Conservation (phyloP, 108 stramenopile genomes). For the Nitzschia putrida region DNA sequence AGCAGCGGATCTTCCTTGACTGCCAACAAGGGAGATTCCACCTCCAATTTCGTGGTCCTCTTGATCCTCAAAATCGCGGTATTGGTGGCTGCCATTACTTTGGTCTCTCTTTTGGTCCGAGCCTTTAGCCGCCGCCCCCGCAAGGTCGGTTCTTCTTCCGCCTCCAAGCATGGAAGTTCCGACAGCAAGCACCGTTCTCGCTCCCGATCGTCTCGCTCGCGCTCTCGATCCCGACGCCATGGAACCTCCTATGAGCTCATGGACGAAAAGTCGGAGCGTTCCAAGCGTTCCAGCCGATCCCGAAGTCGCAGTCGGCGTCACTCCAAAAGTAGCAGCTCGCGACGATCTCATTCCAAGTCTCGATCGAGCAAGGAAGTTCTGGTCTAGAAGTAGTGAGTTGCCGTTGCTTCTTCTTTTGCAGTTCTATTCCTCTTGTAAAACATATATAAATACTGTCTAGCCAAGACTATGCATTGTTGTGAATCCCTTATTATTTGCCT, state of each 20-base stretch:
- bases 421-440: background rate
- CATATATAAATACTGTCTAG: background rate
- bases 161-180: constrained; percentile 12
- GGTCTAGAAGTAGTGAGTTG: too few relatives aligned
- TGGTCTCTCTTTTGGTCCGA: constrained; percentile 55
- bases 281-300: constrained; percentile 42
- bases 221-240: constrained; percentile 15
- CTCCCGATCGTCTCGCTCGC: constrained; percentile 34
- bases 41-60: background rate
- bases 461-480: too few relatives aligned
- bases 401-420: too few relatives aligned
- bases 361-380: constrained; percentile 23
- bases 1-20: background rate
- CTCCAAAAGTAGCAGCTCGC: constrained; percentile 36
- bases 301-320: constrained; percentile 53
- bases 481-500: too few relatives aligned
- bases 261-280: constrained; percentile 50
- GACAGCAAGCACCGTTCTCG: constrained; percentile 22
- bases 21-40: too few relatives aligned
- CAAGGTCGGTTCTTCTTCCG: constrained; percentile 48
- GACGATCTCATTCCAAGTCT: constrained; percentile 45
- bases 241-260: constrained; percentile 65
- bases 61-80: constrained; percentile 40
- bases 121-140: constrained; percentile 51
- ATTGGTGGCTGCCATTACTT: constrained; percentile 43